Percentiles rank a stretch among this genome's conserved stretches.
phyloP scores from a whole-genome alignment of 768 basidiomycete species.

The Tephrocybe sp. region DNA sequence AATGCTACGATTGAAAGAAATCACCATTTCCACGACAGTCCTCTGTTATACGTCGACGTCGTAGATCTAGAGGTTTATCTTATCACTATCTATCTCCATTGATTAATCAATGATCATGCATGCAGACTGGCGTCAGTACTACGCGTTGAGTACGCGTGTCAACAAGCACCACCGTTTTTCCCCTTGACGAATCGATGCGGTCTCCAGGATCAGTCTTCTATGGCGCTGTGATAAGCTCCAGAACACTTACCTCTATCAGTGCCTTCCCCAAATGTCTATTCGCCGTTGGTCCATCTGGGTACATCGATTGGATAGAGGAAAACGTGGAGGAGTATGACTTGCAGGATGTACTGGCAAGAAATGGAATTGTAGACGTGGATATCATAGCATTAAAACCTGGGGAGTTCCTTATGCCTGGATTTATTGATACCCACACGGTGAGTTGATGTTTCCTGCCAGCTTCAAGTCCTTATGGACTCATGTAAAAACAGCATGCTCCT shows the following conservation, averaged over 20 bases:
- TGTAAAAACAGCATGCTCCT: constrained; percentile 60
- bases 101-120: too few species aligned
- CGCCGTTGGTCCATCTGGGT: constrained; percentile 40
- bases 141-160: too few species aligned
- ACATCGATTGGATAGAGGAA: constrained; percentile 70
- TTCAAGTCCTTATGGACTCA: not conserved
- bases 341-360: constrained; percentile 46
- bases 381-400: constrained; percentile 43
- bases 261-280: constrained; percentile 54
- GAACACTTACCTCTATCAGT: constrained; percentile 36
- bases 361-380: constrained; percentile 45
- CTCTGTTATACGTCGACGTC: too few species aligned
- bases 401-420: constrained; percentile 81
- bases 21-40: too few species aligned
- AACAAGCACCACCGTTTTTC: too few species aligned
- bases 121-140: too few species aligned
- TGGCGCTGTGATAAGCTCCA: constrained; percentile 57
- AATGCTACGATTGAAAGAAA: too few species aligned
- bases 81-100: too few species aligned
- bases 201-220: constrained; percentile 32
- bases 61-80: too few species aligned
- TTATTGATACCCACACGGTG: constrained; percentile 91
- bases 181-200: constrained; percentile 9
- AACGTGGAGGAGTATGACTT: constrained; percentile 48
- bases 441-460: constrained; percentile 21